Conservation (phyloP, 1,139 yeast species). For the Geotrichum bryndzae region DNA sequence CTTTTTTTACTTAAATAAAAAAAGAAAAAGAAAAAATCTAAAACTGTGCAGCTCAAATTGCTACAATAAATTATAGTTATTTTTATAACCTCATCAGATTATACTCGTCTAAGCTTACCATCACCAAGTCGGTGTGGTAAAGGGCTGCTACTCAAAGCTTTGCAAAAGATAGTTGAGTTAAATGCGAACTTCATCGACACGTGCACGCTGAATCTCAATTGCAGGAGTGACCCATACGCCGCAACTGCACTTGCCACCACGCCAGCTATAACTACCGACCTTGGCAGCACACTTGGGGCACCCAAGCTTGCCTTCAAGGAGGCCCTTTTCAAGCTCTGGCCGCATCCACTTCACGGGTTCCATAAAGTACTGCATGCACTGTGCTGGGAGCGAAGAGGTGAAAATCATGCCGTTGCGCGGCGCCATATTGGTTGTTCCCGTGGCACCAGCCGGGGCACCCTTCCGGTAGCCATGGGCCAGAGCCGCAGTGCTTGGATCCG, state of each 20-base stretch:
- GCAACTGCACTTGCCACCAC: constrained; percentile 89
- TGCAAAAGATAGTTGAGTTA: not conserved
- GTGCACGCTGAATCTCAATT: constrained; percentile 69
- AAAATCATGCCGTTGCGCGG: constrained; percentile 33
- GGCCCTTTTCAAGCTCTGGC: constrained; percentile 56
- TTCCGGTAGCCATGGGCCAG: constrained; percentile 11
- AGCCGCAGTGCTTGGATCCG: constrained; percentile 17
- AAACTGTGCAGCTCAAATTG: too few relatives aligned
- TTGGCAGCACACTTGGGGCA: constrained; percentile 80
- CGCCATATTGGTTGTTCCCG: constrained; percentile 11
- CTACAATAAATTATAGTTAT: too few relatives aligned
- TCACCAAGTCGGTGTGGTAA: too few relatives aligned
- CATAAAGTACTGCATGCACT: constrained; percentile 80
- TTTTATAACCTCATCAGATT: too few relatives aligned
- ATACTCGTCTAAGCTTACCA: too few relatives aligned
- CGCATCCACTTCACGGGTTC: constrained; percentile 95
- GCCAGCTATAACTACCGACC: constrained; percentile 87
- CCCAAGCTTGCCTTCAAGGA: constrained; percentile 74
- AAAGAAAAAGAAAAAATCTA: too few relatives aligned
- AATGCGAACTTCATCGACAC: constrained; percentile 57
- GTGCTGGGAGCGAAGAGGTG: constrained; percentile 49
- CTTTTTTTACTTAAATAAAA: too few relatives aligned
- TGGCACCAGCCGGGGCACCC: constrained; percentile 1
- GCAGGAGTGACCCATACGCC: constrained; percentile 97
- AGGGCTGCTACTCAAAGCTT: too few relatives aligned